phyloP scores from a whole-genome alignment of 1,284 basidiomycete species.

The Phylloboletellus chloephorus region DNA sequence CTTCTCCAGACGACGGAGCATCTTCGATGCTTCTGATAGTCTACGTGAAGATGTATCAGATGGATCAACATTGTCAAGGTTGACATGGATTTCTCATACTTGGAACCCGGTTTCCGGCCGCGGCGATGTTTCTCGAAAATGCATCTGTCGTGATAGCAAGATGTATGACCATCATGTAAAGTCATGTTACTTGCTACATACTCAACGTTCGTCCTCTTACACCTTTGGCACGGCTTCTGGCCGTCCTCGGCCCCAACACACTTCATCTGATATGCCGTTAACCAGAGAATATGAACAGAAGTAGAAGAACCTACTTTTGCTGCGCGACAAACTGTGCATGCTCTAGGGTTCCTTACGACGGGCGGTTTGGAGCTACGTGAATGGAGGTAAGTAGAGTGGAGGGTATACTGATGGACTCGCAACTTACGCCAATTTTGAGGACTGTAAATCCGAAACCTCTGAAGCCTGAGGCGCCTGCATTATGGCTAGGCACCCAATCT shows the following conservation, averaged over 20 bases:
- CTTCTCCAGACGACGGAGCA: constrained; percentile 79
- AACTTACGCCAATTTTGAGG: constrained; percentile 29
- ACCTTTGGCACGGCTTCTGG: constrained; percentile 68
- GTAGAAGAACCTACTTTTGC: constrained; percentile 56
- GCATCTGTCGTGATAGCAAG: constrained; percentile 44
- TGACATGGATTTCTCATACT: constrained; percentile 42
- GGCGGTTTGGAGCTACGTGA: constrained; percentile 43
- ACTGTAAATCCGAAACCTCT: constrained; percentile 29
- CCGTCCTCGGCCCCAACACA: constrained; percentile 82
- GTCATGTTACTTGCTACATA: constrained; percentile 33
- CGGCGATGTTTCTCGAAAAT: constrained; percentile 81
- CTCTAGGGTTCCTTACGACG: constrained; percentile 66
- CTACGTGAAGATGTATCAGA: constrained; percentile 35
- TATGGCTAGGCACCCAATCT: constrained; percentile 19
- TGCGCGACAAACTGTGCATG: constrained; percentile 74
- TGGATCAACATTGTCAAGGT: constrained; percentile 7
- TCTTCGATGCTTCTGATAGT: constrained; percentile 79
- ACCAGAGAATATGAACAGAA: constrained; percentile 15
- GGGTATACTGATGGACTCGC: constrained; percentile 4
- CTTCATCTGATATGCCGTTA: constrained; percentile 60
- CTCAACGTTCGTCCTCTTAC: constrained; percentile 72
- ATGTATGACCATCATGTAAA: constrained; percentile 11
- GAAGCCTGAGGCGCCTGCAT: constrained; percentile 27
- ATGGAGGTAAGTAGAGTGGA: constrained; percentile 10
- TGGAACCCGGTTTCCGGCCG: constrained; percentile 82